phyloP scores from a whole-genome alignment of 352 stramenopile species.

The Elongisporangium anandrum region DNA sequence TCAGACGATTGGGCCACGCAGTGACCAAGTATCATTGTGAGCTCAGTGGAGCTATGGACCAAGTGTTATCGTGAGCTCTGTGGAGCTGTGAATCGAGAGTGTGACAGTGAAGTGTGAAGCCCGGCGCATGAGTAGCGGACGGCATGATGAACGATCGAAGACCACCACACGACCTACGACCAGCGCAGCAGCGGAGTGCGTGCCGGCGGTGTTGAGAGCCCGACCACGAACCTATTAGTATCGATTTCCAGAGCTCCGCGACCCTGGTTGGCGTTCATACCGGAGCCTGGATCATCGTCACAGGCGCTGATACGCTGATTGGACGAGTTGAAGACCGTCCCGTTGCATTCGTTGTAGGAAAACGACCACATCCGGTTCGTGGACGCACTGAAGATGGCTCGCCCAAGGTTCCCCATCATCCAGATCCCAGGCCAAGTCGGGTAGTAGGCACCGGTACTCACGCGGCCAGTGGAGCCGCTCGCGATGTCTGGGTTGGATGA shows the following conservation, averaged over 20 bases:
- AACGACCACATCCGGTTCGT: conserved; percentile 92
- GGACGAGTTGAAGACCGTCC: conserved; percentile 20
- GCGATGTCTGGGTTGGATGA: conserved; percentile 33
- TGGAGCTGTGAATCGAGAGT: conserved; percentile 18
- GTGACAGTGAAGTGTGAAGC: too few species aligned
- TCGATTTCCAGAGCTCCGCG: conserved; percentile 92
- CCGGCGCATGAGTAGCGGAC: too few species aligned
- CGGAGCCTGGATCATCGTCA: conserved; percentile 82
- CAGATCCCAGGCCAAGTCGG: conserved; percentile 91
- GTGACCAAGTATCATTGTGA: conserved; percentile 27
- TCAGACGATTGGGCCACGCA: conserved; percentile 17
- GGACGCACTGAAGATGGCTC: conserved; percentile 86
- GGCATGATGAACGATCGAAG: too few species aligned
- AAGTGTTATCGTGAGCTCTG: too few species aligned
- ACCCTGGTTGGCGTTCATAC: conserved; percentile 76
- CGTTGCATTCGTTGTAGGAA: conserved; percentile 89
- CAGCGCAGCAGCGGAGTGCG: too few species aligned
- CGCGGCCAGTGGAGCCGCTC: conserved; percentile 11
- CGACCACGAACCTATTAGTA: conserved; percentile 3
- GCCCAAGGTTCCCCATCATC: conserved; percentile 91
- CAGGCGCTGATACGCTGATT: conserved; percentile 77
- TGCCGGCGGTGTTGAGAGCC: conserved; percentile 2
- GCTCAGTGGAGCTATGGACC: conserved; percentile 24
- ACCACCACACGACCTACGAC: too few species aligned
- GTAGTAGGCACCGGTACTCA: conserved; percentile 28